A percentile compares a stretch with the other conserved stretches of the same genome.
These are phyloP conservation scores for Fusarium circinatum DNA, from an alignment of 2,329 filamentous ascomycete genomes.

Conservation along the genomic window DNA sequence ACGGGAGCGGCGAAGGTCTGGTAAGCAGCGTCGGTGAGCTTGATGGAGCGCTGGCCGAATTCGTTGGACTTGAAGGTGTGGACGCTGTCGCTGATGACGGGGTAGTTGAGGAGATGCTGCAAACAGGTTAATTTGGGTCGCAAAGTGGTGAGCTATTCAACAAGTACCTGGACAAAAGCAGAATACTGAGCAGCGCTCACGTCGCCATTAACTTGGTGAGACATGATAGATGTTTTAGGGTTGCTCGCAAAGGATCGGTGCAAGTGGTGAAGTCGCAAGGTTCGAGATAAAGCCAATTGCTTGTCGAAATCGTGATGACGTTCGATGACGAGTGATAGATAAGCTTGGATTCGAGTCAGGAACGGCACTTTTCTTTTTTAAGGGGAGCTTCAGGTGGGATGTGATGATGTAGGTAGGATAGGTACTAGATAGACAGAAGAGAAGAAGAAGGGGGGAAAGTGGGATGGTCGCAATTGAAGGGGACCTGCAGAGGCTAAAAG, in stretches of 20 bases:
- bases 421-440: constrained; percentile 2
- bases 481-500: constrained; percentile 40
- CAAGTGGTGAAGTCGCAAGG: background rate
- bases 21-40: constrained; percentile 80
- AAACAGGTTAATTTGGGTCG: constrained; percentile 4
- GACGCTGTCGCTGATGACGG: constrained; percentile 82
- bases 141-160: background rate
- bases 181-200: constrained; percentile 57
- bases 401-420: constrained; percentile 7
- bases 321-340: constrained; percentile 15
- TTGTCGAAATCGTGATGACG: constrained; percentile 19
- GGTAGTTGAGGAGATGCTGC: constrained; percentile 87
- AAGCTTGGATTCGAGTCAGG: constrained; percentile 16
- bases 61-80: constrained; percentile 82
- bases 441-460: constrained; percentile 20
- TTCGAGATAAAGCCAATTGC: constrained; percentile 22
- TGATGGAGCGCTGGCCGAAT: constrained; percentile 83
- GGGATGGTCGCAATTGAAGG: constrained; percentile 32
- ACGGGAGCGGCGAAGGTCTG: constrained; percentile 80
- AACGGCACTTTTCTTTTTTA: background rate
- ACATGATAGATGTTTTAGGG: constrained; percentile 48
- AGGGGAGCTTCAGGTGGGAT: constrained; percentile 8
- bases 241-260: constrained; percentile 14
- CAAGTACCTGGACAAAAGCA: constrained; percentile 57
- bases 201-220: constrained; percentile 63